Conservation (phyloP, 108 stramenopile genomes). For the Schizochytrium sp. region DNA sequence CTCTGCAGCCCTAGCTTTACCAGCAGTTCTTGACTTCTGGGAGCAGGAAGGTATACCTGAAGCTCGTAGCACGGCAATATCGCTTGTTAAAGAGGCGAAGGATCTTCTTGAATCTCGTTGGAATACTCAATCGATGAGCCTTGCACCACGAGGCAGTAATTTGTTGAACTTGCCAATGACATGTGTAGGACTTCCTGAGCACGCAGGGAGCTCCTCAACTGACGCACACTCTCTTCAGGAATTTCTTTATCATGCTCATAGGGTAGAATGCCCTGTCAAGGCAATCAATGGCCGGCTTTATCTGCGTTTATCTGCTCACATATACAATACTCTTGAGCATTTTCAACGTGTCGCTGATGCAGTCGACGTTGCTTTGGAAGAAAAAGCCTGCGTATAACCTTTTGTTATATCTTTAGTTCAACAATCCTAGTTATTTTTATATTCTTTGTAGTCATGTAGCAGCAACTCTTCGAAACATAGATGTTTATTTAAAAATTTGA, state of each 20-base stretch:
- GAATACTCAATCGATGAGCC: background rate
- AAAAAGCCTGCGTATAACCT: background rate
- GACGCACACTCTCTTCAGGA: conserved; percentile 40
- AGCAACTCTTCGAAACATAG: background rate
- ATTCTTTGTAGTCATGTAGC: background rate
- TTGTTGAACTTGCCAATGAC: conserved; percentile 1
- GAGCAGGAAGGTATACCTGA: background rate
- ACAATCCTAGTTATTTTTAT: too few relatives aligned
- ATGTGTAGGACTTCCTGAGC: background rate
- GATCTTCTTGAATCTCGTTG: background rate
- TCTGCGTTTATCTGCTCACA: conserved; percentile 41
- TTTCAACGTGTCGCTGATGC: background rate
- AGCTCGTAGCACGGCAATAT: background rate
- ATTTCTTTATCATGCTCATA: background rate
- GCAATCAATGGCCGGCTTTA: background rate
- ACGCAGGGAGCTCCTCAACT: background rate
- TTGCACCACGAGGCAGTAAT: background rate
- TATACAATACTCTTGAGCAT: conserved; percentile 41
- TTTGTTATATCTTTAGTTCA: too few relatives aligned
- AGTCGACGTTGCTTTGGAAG: background rate
- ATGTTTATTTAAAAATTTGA: background rate
- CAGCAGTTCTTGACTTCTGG: conserved; percentile 55
- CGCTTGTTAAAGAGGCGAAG: background rate
- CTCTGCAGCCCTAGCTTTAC: conserved; percentile 38
- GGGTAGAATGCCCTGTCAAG: conserved; percentile 46